phyloP scores from a whole-genome alignment of 805 yeast species.

The Metschnikowia vanudenii region DNA sequence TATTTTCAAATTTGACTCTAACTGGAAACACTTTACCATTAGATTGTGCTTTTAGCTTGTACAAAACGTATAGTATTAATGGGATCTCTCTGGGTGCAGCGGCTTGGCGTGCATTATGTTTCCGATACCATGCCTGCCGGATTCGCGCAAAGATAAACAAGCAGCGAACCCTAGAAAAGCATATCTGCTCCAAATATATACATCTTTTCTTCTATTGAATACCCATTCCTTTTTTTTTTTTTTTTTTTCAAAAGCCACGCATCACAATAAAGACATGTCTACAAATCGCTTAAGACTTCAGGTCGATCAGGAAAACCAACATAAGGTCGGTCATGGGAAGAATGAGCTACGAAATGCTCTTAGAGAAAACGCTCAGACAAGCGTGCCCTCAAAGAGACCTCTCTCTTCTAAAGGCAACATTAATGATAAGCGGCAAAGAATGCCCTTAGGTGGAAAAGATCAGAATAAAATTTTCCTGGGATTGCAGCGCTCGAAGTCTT shows the following conservation, averaged over 20 bases:
- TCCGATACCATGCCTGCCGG: conserved; percentile 5
- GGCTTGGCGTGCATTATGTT: background rate
- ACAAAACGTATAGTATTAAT: too few relatives aligned
- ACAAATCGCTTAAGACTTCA: conserved; percentile 7
- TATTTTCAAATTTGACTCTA: too few relatives aligned
- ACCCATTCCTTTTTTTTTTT: background rate
- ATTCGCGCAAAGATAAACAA: conserved; percentile 14
- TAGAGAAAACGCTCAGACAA: conserved; percentile 6
- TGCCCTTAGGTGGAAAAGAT: conserved; percentile 43
- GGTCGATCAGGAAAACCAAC: conserved; percentile 18
- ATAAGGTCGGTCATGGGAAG: conserved; percentile 9
- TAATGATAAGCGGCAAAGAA: conserved; percentile 23
- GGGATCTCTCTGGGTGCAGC: background rate
- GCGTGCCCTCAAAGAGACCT: conserved; percentile 10
- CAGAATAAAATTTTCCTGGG: conserved; percentile 29
- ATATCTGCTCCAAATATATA: background rate
- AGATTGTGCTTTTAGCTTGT: too few relatives aligned
- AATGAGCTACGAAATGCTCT: conserved; percentile 10
- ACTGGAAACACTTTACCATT: too few relatives aligned
- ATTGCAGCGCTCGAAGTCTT: conserved; percentile 31
- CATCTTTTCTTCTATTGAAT: background rate
- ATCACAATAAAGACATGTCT: conserved; percentile 1
- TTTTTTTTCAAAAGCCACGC: background rate
- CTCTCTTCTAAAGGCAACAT: conserved; percentile 2
- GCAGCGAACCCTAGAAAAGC: too few relatives aligned